Percentiles rank a stretch among this genome's conserved stretches.
phyloP scores from a whole-genome alignment of 768 basidiomycete species.

The Harrya chromipes region DNA sequence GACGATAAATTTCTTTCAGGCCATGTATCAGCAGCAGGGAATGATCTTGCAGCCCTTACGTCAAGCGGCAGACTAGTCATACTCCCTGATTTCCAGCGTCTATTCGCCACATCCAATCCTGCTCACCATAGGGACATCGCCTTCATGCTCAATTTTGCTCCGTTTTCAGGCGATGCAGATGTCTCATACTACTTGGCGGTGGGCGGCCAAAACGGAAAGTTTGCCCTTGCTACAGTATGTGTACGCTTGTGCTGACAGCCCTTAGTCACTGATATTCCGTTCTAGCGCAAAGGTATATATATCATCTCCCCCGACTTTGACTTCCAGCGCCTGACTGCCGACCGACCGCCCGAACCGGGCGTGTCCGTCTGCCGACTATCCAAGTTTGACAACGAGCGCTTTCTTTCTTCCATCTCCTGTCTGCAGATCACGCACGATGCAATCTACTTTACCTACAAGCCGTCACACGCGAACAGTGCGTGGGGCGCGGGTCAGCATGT shows the following conservation, averaged over 20 bases:
- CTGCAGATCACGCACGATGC: conserved; percentile 55
- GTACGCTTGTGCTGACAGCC: background rate
- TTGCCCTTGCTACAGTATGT: conserved; percentile 47
- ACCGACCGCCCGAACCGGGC: conserved; percentile 32
- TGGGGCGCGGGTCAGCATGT: background rate
- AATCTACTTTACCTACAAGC: conserved; percentile 42
- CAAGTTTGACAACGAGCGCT: conserved; percentile 13
- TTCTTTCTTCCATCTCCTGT: conserved; percentile 40
- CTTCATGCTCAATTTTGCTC: conserved; percentile 24
- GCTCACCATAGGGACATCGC: conserved; percentile 40
- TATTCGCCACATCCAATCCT: conserved; percentile 25
- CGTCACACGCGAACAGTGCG: background rate
- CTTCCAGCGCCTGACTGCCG: conserved; percentile 21
- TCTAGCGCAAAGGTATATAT: conserved; percentile 25
- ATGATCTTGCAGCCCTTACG: conserved; percentile 31
- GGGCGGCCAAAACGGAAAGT: conserved; percentile 36
- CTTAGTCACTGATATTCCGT: background rate
- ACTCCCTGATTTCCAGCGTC: conserved; percentile 25
- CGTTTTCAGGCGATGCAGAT: conserved; percentile 7
- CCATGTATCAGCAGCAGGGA: conserved; percentile 50
- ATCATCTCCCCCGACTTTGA: conserved; percentile 23
- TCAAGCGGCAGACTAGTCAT: conserved; percentile 25
- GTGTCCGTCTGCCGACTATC: conserved; percentile 22
- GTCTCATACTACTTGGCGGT: conserved; percentile 49
- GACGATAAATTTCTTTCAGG: conserved; percentile 17